Percentiles rank a stretch among this genome's conserved stretches.
These are phyloP conservation scores for Arachnopeziza araneosa DNA, from an alignment of 2,329 filamentous ascomycete genomes.

Conservation along the genomic window DNA sequence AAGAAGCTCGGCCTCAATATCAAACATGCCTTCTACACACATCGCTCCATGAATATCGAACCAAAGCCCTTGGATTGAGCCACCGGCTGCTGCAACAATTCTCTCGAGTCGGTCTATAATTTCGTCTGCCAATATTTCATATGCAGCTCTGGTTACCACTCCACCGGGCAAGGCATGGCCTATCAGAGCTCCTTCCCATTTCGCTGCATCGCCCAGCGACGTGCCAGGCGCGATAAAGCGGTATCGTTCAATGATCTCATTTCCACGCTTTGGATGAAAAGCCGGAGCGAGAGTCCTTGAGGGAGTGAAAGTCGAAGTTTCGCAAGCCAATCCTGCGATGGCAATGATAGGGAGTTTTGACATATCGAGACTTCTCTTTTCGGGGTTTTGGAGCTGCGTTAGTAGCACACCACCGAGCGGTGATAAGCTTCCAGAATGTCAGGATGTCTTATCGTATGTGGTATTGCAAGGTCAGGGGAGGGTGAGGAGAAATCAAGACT, in stretches of 20 bases:
- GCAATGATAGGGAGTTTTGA: conserved; percentile 38
- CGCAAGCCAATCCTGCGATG: conserved; percentile 47
- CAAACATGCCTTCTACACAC: conserved; percentile 45
- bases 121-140: conserved; percentile 39
- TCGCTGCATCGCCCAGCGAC: conserved; percentile 36
- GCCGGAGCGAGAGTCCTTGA: conserved; percentile 42
- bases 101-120: conserved; percentile 35
- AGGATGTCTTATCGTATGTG: not conserved
- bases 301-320: conserved; percentile 48
- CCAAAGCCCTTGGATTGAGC: conserved; percentile 44
- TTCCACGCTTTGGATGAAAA: conserved; percentile 43
- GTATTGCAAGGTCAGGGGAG: not conserved
- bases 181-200: conserved; percentile 46
- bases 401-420: not conserved
- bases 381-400: too few species aligned
- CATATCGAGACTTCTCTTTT: conserved; percentile 14
- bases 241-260: conserved; percentile 40
- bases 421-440: not conserved
- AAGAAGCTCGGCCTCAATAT: conserved; percentile 44
- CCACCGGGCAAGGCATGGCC: conserved; percentile 48
- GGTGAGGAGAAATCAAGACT: not conserved
- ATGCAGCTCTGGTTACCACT: conserved; percentile 40
- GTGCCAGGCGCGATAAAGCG: conserved; percentile 39
- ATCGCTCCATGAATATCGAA: conserved; percentile 53
- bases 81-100: conserved; percentile 29